Conservation (phyloP, 371 early-diverging fungal genomes). For the Thermomucor indicae-seudaticae region DNA sequence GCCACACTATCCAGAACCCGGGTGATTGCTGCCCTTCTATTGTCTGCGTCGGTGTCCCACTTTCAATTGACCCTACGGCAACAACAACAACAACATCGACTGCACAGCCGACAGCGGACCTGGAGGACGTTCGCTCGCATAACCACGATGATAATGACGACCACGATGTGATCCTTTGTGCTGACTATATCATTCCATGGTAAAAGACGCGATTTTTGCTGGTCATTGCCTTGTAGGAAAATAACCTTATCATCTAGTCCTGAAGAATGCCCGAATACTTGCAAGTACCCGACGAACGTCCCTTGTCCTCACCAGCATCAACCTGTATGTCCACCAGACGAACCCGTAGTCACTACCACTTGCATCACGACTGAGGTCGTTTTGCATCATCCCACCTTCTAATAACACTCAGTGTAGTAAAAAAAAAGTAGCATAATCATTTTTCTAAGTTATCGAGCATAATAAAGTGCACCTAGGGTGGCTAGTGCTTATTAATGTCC, state of each 20-base stretch:
- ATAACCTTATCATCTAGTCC: slow-evolving; percentile 11
- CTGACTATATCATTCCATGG: slow-evolving; percentile 14
- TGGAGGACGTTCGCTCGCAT: neutral
- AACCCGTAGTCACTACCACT: neutral
- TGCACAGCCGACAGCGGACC: neutral
- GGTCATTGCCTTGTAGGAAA: neutral
- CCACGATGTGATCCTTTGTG: neutral
- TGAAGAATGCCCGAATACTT: slow-evolving; percentile 17
- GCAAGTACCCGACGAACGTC: slow-evolving; percentile 14
- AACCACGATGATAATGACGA: slow-evolving; percentile 1
- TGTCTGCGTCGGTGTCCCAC: slow-evolving; percentile 3
- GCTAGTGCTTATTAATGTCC: too few species aligned
- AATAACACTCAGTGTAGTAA: too few species aligned
- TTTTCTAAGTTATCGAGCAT: too few species aligned
- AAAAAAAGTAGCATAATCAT: too few species aligned
- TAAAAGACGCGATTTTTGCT: neutral
- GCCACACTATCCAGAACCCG: neutral
- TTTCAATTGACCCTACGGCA: neutral
- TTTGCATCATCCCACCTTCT: too few species aligned
- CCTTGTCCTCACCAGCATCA: slow-evolving; percentile 18
- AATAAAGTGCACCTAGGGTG: too few species aligned
- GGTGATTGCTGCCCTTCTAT: slow-evolving; percentile 6
- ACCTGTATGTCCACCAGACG: slow-evolving; percentile 8
- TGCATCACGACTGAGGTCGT: too few species aligned
- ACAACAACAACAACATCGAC: neutral